Percentiles rank a stretch among this genome's conserved stretches.
phyloP scores from a whole-genome alignment of 371 early-diverging fungal genomes.

The Syncephalastrum racemosum region DNA sequence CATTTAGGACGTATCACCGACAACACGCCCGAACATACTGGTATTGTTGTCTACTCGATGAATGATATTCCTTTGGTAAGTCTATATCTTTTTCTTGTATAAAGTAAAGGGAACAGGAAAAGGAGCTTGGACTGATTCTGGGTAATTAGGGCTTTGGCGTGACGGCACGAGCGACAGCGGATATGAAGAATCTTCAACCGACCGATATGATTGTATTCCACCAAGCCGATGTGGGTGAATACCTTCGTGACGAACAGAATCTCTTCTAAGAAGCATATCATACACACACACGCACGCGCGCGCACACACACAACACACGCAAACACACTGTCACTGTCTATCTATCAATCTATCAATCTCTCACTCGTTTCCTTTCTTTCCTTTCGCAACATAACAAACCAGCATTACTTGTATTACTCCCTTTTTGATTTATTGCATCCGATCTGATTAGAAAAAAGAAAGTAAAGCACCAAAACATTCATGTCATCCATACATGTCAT shows the following conservation, averaged over 20 bases:
- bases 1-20: slow-evolving; percentile 97
- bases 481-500: no score
- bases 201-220: slow-evolving; percentile 96
- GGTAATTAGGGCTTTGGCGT: slow-evolving; percentile 92
- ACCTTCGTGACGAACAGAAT: slow-evolving; percentile 92
- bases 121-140: background rate
- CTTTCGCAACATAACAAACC: no score
- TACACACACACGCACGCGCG: background rate
- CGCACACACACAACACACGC: no score
- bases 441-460: no score
- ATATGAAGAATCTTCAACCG: slow-evolving; percentile 91
- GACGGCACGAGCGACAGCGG: slow-evolving; percentile 90
- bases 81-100: background rate
- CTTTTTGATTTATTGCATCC: no score
- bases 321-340: no score
- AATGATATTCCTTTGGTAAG: slow-evolving; percentile 87
- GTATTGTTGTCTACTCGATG: slow-evolving; percentile 95
- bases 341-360: no score
- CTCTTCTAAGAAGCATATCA: slow-evolving; percentile 60
- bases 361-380: no score
- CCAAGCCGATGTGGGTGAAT: slow-evolving; percentile 99
- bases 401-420: no score
- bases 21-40: slow-evolving; percentile 97
- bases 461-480: no score
- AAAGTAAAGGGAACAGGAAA: background rate